A percentile compares a stretch with the other conserved stretches of the same genome.
Conservation (phyloP, 1,284 basidiomycete species). For the Pseudozyma thailandica region DNA sequence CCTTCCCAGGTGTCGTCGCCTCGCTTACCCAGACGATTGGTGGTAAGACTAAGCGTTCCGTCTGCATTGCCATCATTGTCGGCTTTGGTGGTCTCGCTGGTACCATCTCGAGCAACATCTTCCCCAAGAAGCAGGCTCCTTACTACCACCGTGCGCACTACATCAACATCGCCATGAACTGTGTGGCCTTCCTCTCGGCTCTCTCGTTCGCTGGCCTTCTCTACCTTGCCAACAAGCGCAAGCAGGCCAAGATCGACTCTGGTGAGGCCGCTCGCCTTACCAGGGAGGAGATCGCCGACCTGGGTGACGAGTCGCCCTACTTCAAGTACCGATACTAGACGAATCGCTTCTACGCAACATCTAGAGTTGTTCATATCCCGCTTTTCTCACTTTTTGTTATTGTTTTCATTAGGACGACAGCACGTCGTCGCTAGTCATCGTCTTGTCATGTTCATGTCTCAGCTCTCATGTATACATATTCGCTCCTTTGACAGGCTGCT, state of each 20-base stretch:
- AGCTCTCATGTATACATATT: conserved; percentile 2
- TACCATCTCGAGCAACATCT: conserved; percentile 57
- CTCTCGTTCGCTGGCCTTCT: conserved; percentile 45
- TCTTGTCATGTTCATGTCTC: background rate
- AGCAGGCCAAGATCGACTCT: conserved; percentile 52
- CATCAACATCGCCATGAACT: conserved; percentile 54
- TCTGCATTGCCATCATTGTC: conserved; percentile 55
- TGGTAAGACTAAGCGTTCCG: conserved; percentile 55
- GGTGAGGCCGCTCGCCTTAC: conserved; percentile 45
- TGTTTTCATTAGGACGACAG: background rate
- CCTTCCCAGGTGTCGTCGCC: conserved; percentile 53
- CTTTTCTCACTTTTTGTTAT: background rate
- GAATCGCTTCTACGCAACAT: background rate
- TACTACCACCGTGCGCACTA: conserved; percentile 53
- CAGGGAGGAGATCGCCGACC: conserved; percentile 45
- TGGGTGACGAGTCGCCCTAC: conserved; percentile 58
- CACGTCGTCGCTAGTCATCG: background rate
- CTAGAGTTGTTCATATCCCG: background rate
- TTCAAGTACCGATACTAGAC: conserved; percentile 58
- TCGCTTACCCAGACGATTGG: conserved; percentile 51
- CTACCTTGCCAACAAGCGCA: conserved; percentile 42
- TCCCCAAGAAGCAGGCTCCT: conserved; percentile 49
- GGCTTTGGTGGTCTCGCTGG: conserved; percentile 55
- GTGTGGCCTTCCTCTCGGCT: conserved; percentile 39
- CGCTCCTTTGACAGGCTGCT: background rate